Percentiles rank a stretch among this genome's conserved stretches.
Evolutionary conservation across 352 stramenopile genomes (phyloP).

Genomic region (Phytophthora pistaciae): DNA sequence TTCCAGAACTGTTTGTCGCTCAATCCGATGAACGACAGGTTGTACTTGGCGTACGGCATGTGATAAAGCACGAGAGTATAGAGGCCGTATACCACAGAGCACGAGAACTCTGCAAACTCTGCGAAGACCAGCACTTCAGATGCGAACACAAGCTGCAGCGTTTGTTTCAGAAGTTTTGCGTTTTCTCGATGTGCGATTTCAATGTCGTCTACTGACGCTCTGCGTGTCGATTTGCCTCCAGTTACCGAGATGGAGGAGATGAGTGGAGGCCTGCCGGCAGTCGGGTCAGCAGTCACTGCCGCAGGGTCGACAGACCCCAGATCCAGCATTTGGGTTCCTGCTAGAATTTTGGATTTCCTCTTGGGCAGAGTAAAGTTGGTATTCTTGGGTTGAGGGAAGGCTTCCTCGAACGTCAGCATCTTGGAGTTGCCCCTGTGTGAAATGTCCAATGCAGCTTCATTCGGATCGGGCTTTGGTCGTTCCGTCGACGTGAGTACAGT

Average conservation of each 20-base stretch:
- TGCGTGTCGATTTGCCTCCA: conserved; percentile 1
- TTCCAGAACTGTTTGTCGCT: background rate
- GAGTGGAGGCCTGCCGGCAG: background rate
- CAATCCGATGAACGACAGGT: conserved; percentile 27
- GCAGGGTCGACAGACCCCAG: background rate
- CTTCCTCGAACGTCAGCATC: conserved; percentile 3
- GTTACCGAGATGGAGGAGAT: background rate
- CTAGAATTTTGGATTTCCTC: background rate
- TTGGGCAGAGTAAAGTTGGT: background rate
- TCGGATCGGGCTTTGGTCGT: background rate
- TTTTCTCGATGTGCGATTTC: conserved; percentile 26
- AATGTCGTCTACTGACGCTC: conserved; percentile 19
- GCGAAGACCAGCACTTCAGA: conserved; percentile 36
- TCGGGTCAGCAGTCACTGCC: background rate
- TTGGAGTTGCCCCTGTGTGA: conserved; percentile 1
- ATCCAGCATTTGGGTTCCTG: background rate
- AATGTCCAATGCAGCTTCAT: background rate
- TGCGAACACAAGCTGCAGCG: conserved; percentile 36
- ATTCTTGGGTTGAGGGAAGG: background rate
- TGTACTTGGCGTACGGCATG: conserved; percentile 33
- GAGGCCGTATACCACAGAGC: conserved; percentile 30
- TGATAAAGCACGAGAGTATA: conserved; percentile 32
- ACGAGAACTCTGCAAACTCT: conserved; percentile 44
- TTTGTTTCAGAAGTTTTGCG: conserved; percentile 28
- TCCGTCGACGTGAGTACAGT: background rate